Conservation (phyloP, 768 basidiomycete species). For the Sarcomyxa edulis region DNA sequence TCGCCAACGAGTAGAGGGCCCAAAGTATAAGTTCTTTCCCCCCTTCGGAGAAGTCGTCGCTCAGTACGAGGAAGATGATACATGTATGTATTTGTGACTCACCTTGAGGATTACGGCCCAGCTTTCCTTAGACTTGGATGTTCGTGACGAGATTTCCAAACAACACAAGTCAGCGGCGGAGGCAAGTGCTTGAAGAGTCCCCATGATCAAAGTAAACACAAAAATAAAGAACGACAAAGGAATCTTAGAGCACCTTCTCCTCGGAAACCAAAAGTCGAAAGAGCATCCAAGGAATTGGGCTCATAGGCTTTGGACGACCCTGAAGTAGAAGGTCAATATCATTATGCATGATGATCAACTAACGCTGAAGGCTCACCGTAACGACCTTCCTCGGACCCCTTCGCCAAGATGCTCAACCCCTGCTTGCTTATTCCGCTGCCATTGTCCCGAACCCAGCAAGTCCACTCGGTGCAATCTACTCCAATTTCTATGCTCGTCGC, state of each 20-base stretch:
- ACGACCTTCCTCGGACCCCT: conserved; percentile 46
- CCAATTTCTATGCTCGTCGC: conserved; percentile 66
- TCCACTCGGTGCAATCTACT: conserved; percentile 73
- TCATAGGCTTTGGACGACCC: conserved; percentile 72
- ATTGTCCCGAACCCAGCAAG: conserved; percentile 82
- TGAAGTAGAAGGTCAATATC: too few relatives aligned
- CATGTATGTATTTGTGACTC: too few relatives aligned
- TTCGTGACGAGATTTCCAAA: conserved; percentile 81
- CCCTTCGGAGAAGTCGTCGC: conserved; percentile 35
- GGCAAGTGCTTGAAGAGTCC: conserved; percentile 83
- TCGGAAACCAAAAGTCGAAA: conserved; percentile 82
- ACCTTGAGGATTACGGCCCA: conserved; percentile 82
- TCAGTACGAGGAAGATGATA: not conserved
- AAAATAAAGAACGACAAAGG: not conserved
- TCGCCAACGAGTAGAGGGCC: conserved; percentile 72
- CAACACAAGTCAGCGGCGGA: conserved; percentile 77
- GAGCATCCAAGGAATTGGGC: conserved; percentile 39
- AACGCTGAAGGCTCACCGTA: conserved; percentile 50
- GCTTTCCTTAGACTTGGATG: conserved; percentile 51
- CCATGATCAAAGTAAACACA: not conserved
- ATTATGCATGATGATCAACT: not conserved
- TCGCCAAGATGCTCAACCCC: conserved; percentile 50
- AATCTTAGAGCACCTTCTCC: conserved; percentile 78
- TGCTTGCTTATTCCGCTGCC: conserved; percentile 70
- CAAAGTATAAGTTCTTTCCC: conserved; percentile 61